Evolutionary conservation across 2,329 filamentous ascomycete genomes (phyloP), one percentile per base, ranked within the genome.

Genomic region (Pestalotiopsis sp.): DNA sequence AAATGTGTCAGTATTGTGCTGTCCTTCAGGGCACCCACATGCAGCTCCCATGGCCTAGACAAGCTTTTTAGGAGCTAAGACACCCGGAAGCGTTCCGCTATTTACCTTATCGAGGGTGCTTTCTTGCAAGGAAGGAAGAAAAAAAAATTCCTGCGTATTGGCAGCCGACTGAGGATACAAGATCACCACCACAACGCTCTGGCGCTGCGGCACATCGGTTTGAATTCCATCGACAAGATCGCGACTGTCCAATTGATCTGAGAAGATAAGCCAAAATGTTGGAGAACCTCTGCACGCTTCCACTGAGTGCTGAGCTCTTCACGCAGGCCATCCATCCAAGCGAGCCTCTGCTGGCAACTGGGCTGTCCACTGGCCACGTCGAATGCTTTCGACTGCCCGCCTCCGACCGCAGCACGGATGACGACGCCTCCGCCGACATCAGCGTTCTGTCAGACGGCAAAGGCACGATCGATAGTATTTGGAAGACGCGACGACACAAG

Each of bases 401-500:
- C 39, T 79, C 84, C 41, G 84, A 81, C 66, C 81, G 82, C 57
- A 83, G 84, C 52, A 81, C 84, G 20, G 86, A 87, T 61, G 86
- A 87, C 36, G 86, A 88, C 56, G 80, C 71, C 3, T 85, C 85
- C 68, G 83, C 78, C 41, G 84, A 87, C 67, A 80, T 81, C 61
- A 89, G 84, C 72, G 80, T 85, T 2, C 67, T 86, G 25, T 88
- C 84, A 23, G 83, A 86, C 74, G 94, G 94, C 12, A 92, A 88
- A 71, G 92, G 91, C 58, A 89, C 91, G 68, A 92, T 98, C 71
- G 92, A 95, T 74, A 94, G 91, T 0, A 84, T 91, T 69, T 99
- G 96, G 96, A 89, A 89, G 75, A 98, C 96, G 4, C 87, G 91
- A 73, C 88, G 96, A 70, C 96, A 99, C 83, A 97, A 97, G 84